Evolutionary conservation across 2,329 filamentous ascomycete species (phyloP).

Genomic region (Stemphylium beticola): DNA sequence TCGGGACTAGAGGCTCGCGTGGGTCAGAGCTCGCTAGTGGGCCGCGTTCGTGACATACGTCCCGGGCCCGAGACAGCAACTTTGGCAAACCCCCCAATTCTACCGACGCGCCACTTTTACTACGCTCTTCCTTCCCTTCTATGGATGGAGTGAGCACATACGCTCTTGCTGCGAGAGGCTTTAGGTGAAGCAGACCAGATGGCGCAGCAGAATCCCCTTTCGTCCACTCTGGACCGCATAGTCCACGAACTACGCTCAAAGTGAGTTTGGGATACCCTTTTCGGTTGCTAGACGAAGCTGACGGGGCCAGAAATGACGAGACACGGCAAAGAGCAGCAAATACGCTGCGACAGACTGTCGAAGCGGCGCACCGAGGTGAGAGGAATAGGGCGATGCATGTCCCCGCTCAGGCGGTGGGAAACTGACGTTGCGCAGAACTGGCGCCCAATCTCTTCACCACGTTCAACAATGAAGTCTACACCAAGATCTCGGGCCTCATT

Average conservation of each 20-base stretch:
- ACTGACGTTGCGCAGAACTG: conserved; percentile 65
- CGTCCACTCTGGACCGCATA: conserved; percentile 57
- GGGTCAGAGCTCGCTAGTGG: conserved; percentile 24
- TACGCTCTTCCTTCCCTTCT: conserved; percentile 30
- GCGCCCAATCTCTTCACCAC: conserved; percentile 77
- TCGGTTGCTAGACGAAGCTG: conserved; percentile 10
- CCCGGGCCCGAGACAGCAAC: conserved; percentile 20
- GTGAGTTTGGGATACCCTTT: conserved; percentile 35
- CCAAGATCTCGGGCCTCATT: conserved; percentile 73
- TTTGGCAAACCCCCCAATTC: conserved; percentile 22
- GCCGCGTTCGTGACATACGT: conserved; percentile 26
- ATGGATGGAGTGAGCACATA: conserved; percentile 39
- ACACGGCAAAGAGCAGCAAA: conserved; percentile 53
- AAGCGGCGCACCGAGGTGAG: conserved; percentile 55
- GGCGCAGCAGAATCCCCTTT: conserved; percentile 44
- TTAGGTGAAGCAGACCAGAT: conserved; percentile 47
- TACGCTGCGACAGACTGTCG: conserved; percentile 52
- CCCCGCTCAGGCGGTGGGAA: conserved; percentile 16
- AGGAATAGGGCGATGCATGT: conserved; percentile 21
- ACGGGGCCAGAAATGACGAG: conserved; percentile 52
- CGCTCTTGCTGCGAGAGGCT: conserved; percentile 37
- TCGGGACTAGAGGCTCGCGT: conserved; percentile 12
- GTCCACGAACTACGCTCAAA: conserved; percentile 65
- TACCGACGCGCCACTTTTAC: conserved; percentile 10
- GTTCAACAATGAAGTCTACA: conserved; percentile 71